Evolutionary conservation across 148 eudicot species (phyloP), one percentile per base, ranked within the genome.

Genomic region (Nepenthes mirabilis): DNA sequence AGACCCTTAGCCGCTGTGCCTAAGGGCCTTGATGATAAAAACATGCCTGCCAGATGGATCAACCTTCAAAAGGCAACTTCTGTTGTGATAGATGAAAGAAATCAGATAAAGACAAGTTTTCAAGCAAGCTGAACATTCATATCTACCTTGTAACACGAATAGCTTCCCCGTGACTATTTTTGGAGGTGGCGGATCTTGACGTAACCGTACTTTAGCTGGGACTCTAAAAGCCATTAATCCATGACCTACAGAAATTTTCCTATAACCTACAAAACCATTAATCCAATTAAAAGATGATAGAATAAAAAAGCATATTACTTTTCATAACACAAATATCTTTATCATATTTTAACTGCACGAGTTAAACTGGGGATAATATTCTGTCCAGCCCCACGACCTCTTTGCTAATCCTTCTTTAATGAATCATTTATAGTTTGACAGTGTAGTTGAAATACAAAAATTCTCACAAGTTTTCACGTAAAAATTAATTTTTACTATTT

Each of bases 191-290:
- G 23, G 23, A 23, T 0, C 23, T 23, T 0, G 23, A 0, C 23
- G 23, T 23, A 23, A 23, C 23, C 0, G 23, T 23, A 23, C 23
- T 23, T 23, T 23, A 23, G 97, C 87, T 36, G 97, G 97, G 55
- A 91, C 94, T 57, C 96, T 79, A 68, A 91, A 91, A 14, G 97
- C 97, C 97, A 91, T 91, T 63, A 95, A 95, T 45, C 97, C 97
- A 69, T 85, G 86, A 37, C 85, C 97, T 36, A 95, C 95, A 43
- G 87, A 82, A 65, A 87, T 75, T 91, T 91, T 66, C 97, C 97
- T 57, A 91, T 94, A 58, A 96, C 96, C 97, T 91, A 73, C 11
- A 49, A n/a, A 51, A 66, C 60, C 34, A 40, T 45, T 58, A 50
- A 43, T 56, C 3, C 36, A 9, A 9, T 69, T 10, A 64, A 73